Percentiles rank a stretch among this genome's conserved stretches.
These are phyloP conservation scores for Hexamita inflata DNA, from an alignment of 208 protist species.

Conservation along the genomic window DNA sequence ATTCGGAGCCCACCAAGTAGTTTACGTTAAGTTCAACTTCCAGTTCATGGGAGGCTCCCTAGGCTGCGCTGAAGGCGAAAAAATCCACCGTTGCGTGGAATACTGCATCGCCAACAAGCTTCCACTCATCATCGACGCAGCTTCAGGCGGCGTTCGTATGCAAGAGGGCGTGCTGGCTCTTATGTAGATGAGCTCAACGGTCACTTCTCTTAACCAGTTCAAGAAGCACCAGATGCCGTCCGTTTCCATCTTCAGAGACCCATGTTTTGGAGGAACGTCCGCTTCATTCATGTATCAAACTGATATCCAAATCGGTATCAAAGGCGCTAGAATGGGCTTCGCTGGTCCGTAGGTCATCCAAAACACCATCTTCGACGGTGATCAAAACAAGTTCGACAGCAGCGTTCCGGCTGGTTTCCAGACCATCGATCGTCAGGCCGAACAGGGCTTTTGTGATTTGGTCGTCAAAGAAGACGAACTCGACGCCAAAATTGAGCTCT, in stretches of 20 bases:
- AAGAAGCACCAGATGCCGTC: constrained; percentile 34
- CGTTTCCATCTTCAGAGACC: constrained; percentile 44
- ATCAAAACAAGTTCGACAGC: constrained; percentile 44
- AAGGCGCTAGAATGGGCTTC: constrained; percentile 41
- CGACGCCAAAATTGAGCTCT: too few species aligned
- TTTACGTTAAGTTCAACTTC: background rate
- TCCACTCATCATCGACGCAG: constrained; percentile 39
- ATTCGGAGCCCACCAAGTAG: background rate
- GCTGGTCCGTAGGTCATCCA: constrained; percentile 43
- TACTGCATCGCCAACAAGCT: constrained; percentile 34
- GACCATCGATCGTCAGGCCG: background rate
- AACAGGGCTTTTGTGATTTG: background rate
- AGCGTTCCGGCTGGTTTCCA: constrained; percentile 46
- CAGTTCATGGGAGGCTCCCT: constrained; percentile 27
- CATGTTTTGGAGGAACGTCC: constrained; percentile 47
- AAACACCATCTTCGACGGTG: constrained; percentile 47
- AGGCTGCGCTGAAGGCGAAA: constrained; percentile 49
- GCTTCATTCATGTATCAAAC: constrained; percentile 48
- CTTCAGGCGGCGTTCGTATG: constrained; percentile 47
- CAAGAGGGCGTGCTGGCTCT: constrained; percentile 50
- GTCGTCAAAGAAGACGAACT: too few species aligned
- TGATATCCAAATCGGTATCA: constrained; percentile 46
- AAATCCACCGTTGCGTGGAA: constrained; percentile 41
- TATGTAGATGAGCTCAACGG: constrained; percentile 48
- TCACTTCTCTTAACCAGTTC: background rate